Percentiles rank a stretch among this genome's conserved stretches.
Evolutionary conservation across 176 grass and related monocot genomes (phyloP).

Genomic region (Lolium rigidum): DNA sequence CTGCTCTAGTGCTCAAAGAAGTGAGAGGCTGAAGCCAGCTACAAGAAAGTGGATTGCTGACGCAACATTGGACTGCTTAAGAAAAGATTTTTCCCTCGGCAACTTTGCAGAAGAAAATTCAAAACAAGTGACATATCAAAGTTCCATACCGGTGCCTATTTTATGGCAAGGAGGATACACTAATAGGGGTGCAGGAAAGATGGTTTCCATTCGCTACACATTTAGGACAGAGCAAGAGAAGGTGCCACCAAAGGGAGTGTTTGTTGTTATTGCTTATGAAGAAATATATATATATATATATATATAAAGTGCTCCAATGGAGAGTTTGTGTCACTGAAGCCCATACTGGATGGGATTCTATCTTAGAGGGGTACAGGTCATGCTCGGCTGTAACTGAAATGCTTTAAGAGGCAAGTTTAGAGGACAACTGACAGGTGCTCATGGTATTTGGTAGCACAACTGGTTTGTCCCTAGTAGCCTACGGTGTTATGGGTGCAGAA

Average conservation of each 20-base stretch:
- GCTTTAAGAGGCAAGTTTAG: constrained; percentile 1
- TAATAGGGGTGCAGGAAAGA: background rate
- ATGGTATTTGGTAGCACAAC: background rate
- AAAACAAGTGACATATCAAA: background rate
- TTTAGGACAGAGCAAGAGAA: background rate
- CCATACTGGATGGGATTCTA: background rate
- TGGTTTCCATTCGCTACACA: background rate
- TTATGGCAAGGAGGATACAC: background rate
- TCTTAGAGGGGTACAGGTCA: background rate
- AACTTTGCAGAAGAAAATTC: background rate
- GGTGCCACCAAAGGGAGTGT: too few species aligned
- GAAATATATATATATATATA: too few species aligned
- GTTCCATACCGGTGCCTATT: background rate
- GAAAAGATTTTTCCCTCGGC: background rate
- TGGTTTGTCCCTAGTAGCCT: constrained; percentile 5
- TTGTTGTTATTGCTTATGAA: too few species aligned
- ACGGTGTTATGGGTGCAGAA: constrained; percentile 8
- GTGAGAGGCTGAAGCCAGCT: background rate
- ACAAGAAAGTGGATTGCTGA: background rate
- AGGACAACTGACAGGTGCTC: background rate
- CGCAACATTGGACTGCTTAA: background rate
- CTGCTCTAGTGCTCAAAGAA: background rate
- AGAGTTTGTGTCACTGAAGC: background rate
- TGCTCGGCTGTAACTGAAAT: background rate
- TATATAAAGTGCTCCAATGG: background rate